Evolutionary conservation across 176 grass and related monocot genomes (phyloP), one percentile per base, ranked within the genome.

Genomic region (Oropetium thomaeum): DNA sequence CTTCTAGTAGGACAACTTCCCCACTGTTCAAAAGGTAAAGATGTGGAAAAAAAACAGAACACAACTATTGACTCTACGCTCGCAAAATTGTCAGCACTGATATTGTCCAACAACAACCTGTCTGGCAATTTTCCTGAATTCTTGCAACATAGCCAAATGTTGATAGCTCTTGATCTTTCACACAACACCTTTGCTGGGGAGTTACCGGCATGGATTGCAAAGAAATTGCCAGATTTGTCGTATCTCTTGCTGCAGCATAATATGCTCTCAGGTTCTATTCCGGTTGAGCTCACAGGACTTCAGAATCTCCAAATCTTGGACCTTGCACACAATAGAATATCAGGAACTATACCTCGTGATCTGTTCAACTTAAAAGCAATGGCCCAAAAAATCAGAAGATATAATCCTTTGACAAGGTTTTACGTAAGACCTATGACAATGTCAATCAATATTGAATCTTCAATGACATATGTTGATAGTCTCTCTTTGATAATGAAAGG

Each of bases 251-350:
- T 80, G 16, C 5, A 35, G 19, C 62, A 54, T 32, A 86, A 86
- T 58, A 69, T 17, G n/a, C 69, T 87, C 7, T 33, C 39, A 10
- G 72, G 78, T 3, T 35, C 30, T 8, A 82, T 87, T 81, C 78
- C 77, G n/a, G 1, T 28, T 26, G 25, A 54, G n/a, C 61, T 80
- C 10, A 68, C 32, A 20, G 66, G 19, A 13, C 70, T 86, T 14
- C 1, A 0, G 0, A 12, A 66, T 29, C 58, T 87, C 1, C 61
- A 69, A 9, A 70, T 47, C 25, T 38, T 63, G 8, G 52, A 71
- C 71, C 40, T 71, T 71, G 65, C 45, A 41, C 0, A 28, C 5
- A 71, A 65, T 25, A 65, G 34, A 39, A 22, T 65, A 65, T 65
- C 62, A 65, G 62, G 62, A 23, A 39, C 17, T 65, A 13, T 65